phyloP scores from a whole-genome alignment of 2,329 filamentous ascomycete species.

The Aspergillus calidoustus region DNA sequence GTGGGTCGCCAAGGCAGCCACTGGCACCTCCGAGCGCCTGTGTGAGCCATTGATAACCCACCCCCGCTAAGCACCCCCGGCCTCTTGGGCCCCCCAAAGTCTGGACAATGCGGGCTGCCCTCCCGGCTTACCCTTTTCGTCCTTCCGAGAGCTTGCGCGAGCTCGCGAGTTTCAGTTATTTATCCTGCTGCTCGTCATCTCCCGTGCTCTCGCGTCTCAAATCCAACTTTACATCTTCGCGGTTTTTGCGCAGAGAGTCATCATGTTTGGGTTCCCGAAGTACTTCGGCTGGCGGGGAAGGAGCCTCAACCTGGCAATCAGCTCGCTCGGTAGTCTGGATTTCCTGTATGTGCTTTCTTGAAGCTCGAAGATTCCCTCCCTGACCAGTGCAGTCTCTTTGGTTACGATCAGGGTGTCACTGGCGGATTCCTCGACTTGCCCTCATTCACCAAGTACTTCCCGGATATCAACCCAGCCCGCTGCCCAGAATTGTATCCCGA shows the following conservation, averaged over 20 bases:
- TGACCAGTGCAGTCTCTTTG: constrained; percentile 35
- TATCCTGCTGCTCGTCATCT: constrained; percentile 24
- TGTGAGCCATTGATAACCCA: not conserved
- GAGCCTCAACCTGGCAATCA: constrained; percentile 42
- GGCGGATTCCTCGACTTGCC: constrained; percentile 48
- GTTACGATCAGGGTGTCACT: constrained; percentile 48
- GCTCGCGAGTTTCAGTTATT: constrained; percentile 23
- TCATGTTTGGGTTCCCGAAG: constrained; percentile 35
- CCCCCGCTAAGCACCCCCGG: constrained; percentile 27
- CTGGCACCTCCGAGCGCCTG: not conserved
- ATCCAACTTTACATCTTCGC: constrained; percentile 12
- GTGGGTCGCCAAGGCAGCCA: constrained; percentile 3
- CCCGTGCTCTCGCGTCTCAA: not conserved
- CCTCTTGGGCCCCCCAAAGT: constrained; percentile 29
- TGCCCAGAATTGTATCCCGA: constrained; percentile 12
- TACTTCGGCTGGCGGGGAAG: constrained; percentile 35
- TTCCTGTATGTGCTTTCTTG: constrained; percentile 32
- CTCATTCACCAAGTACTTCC: constrained; percentile 47
- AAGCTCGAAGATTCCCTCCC: constrained; percentile 3
- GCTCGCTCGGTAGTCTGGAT: constrained; percentile 49
- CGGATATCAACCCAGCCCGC: constrained; percentile 30
- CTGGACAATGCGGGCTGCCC: constrained; percentile 16
- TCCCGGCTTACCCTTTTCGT: constrained; percentile 33
- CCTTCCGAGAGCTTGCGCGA: constrained; percentile 23
- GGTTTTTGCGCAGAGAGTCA: constrained; percentile 20